phyloP scores from a whole-genome alignment of 805 yeast genomes.

The Wickerhamiella azymoides region DNA sequence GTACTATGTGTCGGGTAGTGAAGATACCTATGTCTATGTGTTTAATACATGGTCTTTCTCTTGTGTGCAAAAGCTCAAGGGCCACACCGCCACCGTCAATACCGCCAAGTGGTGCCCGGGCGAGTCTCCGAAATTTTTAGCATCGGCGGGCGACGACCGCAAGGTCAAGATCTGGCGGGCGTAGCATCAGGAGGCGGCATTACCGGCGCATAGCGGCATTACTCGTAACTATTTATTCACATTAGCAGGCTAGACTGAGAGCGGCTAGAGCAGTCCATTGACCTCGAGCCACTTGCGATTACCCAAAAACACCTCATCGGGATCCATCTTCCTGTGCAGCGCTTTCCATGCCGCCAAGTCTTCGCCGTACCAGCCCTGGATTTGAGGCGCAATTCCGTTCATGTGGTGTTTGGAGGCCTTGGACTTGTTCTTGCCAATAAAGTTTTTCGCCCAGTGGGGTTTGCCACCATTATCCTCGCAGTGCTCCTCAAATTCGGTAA shows the following conservation, averaged over 20 bases:
- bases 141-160: constrained; percentile 76
- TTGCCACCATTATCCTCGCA: constrained; percentile 71
- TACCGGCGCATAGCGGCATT: background rate
- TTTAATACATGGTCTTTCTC: constrained; percentile 69
- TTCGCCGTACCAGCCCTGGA: constrained; percentile 69
- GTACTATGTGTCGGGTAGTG: constrained; percentile 66
- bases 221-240: background rate
- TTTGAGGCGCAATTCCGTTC: constrained; percentile 61
- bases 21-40: constrained; percentile 61
- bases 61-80: constrained; percentile 44
- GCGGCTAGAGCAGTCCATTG: constrained; percentile 38
- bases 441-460: constrained; percentile 98
- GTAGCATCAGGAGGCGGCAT: no score
- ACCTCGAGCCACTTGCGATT: constrained; percentile 68
- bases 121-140: constrained; percentile 37
- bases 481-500: constrained; percentile 62
- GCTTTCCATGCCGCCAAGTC: constrained; percentile 47
- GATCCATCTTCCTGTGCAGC: constrained; percentile 59
- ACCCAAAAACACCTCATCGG: constrained; percentile 65
- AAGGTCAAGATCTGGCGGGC: constrained; percentile 38
- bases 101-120: constrained; percentile 62
- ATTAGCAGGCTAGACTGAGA: no score
- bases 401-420: constrained; percentile 45
- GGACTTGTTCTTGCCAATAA: constrained; percentile 42
- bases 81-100: constrained; percentile 55